phyloP scores from a whole-genome alignment of 2,329 filamentous ascomycete genomes.

The Exophiala sp. region DNA sequence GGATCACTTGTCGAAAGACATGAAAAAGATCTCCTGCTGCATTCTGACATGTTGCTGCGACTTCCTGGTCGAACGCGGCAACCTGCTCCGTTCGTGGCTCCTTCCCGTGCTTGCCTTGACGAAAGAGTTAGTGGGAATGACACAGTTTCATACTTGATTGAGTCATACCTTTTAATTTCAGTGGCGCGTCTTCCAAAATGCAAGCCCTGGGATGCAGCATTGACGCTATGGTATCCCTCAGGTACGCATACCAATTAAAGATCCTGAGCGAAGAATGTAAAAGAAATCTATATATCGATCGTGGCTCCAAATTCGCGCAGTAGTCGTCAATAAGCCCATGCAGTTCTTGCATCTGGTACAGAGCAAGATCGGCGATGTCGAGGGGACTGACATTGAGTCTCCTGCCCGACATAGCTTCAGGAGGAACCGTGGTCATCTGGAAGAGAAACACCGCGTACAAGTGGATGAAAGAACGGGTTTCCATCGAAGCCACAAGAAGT shows the following conservation, averaged over 20 bases:
- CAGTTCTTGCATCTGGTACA: constrained; percentile 13
- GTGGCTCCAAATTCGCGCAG: constrained; percentile 1
- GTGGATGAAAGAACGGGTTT: constrained; percentile 12
- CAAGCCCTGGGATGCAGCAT: constrained; percentile 9
- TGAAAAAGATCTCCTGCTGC: constrained; percentile 18
- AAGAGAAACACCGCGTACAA: constrained; percentile 19
- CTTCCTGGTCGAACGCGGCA: constrained; percentile 9
- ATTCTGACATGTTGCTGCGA: constrained; percentile 9
- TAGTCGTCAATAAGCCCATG: constrained; percentile 8
- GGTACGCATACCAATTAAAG: constrained; percentile 14
- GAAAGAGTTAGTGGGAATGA: not conserved
- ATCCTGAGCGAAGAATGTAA: constrained; percentile 13
- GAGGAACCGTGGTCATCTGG: constrained; percentile 13
- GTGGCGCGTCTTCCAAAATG: constrained; percentile 10
- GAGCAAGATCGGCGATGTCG: constrained; percentile 5
- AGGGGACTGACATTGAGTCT: constrained; percentile 1
- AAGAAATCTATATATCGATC: constrained; percentile 16
- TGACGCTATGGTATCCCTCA: constrained; percentile 16
- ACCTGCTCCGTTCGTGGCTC: constrained; percentile 7
- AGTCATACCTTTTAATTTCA: constrained; percentile 7
- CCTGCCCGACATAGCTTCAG: constrained; percentile 1
- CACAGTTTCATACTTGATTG: not conserved
- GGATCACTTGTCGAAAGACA: constrained; percentile 7
- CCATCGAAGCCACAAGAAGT: constrained; percentile 3
- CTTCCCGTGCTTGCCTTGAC: not conserved